These are phyloP conservation scores for Penicillium sp. DNA, from an alignment of 2,329 filamentous ascomycete species.

Conservation along the genomic window DNA sequence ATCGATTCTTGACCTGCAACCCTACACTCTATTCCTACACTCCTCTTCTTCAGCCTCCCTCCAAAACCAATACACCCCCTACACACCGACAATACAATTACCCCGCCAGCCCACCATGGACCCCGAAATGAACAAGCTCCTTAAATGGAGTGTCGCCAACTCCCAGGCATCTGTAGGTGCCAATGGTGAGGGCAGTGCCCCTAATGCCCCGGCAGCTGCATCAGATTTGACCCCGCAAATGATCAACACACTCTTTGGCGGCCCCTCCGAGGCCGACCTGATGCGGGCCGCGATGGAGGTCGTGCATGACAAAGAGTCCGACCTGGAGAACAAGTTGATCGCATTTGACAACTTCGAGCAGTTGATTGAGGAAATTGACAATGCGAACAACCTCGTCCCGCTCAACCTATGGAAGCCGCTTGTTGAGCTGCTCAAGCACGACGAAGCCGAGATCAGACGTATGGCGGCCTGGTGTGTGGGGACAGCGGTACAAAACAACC, in stretches of 20 bases:
- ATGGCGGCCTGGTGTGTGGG: conserved; percentile 93
- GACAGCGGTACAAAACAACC: conserved; percentile 94
- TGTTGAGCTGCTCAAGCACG: conserved; percentile 59
- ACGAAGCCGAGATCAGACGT: conserved; percentile 62
- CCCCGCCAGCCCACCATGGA: conserved; percentile 39
- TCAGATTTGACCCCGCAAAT: conserved; percentile 57
- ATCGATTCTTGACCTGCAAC: not conserved
- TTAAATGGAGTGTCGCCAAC: conserved; percentile 69
- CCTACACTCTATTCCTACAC: not conserved
- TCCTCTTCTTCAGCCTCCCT: not conserved
- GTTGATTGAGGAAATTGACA: conserved; percentile 84
- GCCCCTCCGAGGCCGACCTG: conserved; percentile 78
- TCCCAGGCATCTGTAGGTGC: conserved; percentile 31
- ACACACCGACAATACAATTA: conserved; percentile 2
- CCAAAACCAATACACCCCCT: not conserved
- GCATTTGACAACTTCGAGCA: conserved; percentile 95
- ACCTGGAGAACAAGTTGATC: conserved; percentile 65
- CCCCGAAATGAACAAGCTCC: conserved; percentile 63
- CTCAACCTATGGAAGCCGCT: conserved; percentile 76
- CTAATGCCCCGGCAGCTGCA: conserved; percentile 23
- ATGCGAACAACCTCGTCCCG: conserved; percentile 83
- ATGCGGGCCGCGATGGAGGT: conserved; percentile 79
- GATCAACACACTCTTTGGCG: conserved; percentile 67
- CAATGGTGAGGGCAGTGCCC: conserved; percentile 27
- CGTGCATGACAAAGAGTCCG: conserved; percentile 57